phyloP scores from a whole-genome alignment of 768 basidiomycete genomes.

The Lyophyllum shimeji region DNA sequence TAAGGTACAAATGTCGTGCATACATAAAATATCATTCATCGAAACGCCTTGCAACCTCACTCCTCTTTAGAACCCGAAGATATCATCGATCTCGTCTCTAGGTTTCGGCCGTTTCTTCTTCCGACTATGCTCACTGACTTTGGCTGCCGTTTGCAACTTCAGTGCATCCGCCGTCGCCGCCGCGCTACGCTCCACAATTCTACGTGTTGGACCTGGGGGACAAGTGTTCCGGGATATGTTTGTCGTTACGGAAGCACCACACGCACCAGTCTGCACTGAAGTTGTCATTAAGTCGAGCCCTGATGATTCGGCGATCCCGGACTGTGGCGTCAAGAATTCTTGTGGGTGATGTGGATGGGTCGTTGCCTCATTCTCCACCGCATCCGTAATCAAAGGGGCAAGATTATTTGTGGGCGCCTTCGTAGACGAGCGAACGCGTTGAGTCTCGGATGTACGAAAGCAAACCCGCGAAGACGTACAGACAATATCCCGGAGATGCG shows the following conservation, averaged over 20 bases:
- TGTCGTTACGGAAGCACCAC: not conserved
- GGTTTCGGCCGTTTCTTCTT: slow-evolving; percentile 39
- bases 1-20: too few species aligned
- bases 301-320: not conserved
- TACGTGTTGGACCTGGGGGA: slow-evolving; percentile 5
- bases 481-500: slow-evolving; percentile 27
- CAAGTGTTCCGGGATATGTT: not conserved
- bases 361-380: not conserved
- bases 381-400: not conserved
- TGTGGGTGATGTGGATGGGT: not conserved
- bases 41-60: too few species aligned
- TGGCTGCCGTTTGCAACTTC: not conserved
- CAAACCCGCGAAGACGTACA: slow-evolving; percentile 23
- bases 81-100: slow-evolving; percentile 68
- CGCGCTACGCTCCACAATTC: slow-evolving; percentile 4
- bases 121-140: not conserved
- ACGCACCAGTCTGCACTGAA: not conserved
- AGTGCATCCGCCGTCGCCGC: not conserved
- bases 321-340: not conserved
- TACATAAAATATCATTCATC: too few species aligned
- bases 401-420: not conserved
- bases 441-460: not conserved
- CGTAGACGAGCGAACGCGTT: not conserved
- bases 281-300: not conserved
- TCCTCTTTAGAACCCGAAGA: slow-evolving; percentile 49